Base-by-base conservation (phyloP, 257 asterid genomes). In the Solanum sejunctum region DNA sequence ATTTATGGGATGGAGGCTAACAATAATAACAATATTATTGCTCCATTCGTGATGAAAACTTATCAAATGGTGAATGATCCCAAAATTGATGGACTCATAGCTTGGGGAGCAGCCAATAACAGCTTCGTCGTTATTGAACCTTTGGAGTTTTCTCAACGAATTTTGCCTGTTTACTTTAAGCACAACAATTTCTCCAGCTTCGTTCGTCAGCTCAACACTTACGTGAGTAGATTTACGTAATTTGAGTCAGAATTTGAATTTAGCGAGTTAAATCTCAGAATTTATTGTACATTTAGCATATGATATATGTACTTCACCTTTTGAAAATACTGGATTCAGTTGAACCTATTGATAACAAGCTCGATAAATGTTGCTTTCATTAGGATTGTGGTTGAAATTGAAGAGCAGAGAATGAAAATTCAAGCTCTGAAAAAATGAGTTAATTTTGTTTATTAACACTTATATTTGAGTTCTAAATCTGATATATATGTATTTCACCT, bases 141-240 rank as follows among this genome's bases (percentile, higher is more conserved):
- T 36, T 73, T 91, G 81, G 95, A 89, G 80, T 95, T 95, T 79
- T 92, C 97, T 52, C 91, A 91, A 85, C 81, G 88, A 87, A 91
- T 95, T 84, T 84, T 95, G 85, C 98, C 98, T 41, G 90, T 87
- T 0, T 95, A 89, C 79, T 95, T 95, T 86, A 95, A 95, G 91
- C 99, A 95, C 88, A 93, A 92, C 82, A 95, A 95, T 89, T 95
- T 95, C 94, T 95, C 98, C 55, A 95, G 99, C 90, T 95, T 95
- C 63, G 93, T 95, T 75, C 98, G 99, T 41, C 99, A 95, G 90
- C 97, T 95, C 88, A 95, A 95, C 79, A 94, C 99, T 61, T 94
- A 95, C 83, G 99, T 95, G 70, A 91, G 98, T 91, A 12, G 12
- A 80, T 20, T 36, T 36, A 60, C 21, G 32, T n/a, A n/a, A 60